Percentiles rank a stretch among this genome's conserved stretches.
These are phyloP conservation scores for Vachellia pachyceras DNA, from an alignment of 306 rosid genomes.

Conservation along the genomic window DNA sequence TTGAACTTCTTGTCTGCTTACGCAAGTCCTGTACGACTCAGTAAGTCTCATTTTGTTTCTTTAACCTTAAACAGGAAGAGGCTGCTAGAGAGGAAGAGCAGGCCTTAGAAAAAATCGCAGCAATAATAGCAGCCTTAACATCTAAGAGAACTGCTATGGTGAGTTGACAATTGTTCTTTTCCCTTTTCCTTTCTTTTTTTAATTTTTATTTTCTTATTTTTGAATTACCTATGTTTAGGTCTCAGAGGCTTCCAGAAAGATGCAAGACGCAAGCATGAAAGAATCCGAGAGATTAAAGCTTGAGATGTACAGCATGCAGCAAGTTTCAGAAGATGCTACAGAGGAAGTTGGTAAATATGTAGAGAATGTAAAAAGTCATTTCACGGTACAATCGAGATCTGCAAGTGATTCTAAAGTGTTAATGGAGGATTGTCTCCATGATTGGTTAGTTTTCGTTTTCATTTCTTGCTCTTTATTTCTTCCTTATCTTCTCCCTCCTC, in stretches of 20 bases:
- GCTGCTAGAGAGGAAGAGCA: slow-evolving; percentile 69
- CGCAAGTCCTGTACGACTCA: not conserved
- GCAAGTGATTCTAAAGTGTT: slow-evolving; percentile 48
- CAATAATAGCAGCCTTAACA: slow-evolving; percentile 63
- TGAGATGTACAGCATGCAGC: slow-evolving; percentile 66
- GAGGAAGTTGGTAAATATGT: slow-evolving; percentile 54
- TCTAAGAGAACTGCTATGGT: slow-evolving; percentile 73
- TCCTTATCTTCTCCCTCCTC: not conserved
- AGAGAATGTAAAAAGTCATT: slow-evolving; percentile 55
- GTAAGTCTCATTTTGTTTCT: slow-evolving; percentile 17
- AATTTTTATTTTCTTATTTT: not conserved
- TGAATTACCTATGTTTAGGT: slow-evolving; percentile 52
- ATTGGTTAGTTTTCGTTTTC: slow-evolving; percentile 71
- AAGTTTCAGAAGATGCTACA: slow-evolving; percentile 62
- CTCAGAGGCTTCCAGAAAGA: slow-evolving; percentile 68
- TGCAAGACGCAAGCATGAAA: slow-evolving; percentile 54
- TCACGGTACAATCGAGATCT: slow-evolving; percentile 55
- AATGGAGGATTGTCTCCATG: slow-evolving; percentile 60
- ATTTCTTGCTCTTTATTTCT: not conserved
- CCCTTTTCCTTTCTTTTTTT: not conserved
- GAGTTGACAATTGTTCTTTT: slow-evolving; percentile 20
- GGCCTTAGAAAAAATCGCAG: slow-evolving; percentile 68
- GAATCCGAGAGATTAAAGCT: slow-evolving; percentile 58
- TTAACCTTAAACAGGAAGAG: slow-evolving; percentile 68
- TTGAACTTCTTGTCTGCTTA: not conserved